phyloP scores from a whole-genome alignment of 495 filamentous ascomycete genomes.

The Rhizodiscina lignyota region DNA sequence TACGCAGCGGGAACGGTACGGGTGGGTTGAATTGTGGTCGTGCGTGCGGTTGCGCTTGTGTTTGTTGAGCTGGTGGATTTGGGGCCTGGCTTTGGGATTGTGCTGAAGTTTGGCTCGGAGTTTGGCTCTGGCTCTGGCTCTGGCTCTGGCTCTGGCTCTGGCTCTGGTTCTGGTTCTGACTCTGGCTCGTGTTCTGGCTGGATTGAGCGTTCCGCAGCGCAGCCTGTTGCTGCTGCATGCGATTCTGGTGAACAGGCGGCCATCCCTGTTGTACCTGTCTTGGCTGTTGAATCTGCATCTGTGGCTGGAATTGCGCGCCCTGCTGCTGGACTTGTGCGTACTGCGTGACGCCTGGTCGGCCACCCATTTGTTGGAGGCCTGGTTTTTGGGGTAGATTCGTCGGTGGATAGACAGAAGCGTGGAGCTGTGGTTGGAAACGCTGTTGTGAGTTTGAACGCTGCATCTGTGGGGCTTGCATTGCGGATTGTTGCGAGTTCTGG shows the following conservation, averaged over 20 bases:
- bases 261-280: background rate
- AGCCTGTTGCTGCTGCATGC: background rate
- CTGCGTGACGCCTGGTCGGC: too few species aligned
- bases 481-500: background rate
- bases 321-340: too few species aligned
- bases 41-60: background rate
- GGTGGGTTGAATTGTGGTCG: conserved; percentile 1
- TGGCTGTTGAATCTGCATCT: background rate
- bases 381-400: too few species aligned
- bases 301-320: too few species aligned
- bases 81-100: background rate
- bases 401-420: too few species aligned
- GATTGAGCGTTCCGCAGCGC: background rate
- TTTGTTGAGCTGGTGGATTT: background rate
- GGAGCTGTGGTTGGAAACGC: too few species aligned
- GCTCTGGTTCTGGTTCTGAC: too few species aligned
- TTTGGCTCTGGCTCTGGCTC: background rate
- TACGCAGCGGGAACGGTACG: conserved; percentile 9
- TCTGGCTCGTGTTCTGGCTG: too few species aligned
- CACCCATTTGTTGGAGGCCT: too few species aligned
- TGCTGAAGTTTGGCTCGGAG: too few species aligned
- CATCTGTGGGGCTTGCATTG: background rate
- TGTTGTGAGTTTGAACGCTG: too few species aligned
- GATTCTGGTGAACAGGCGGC: background rate
- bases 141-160: background rate